Percentiles rank a stretch among this genome's conserved stretches.
phyloP scores from a whole-genome alignment of 2,329 filamentous ascomycete genomes.

The Orbilia quercus region DNA sequence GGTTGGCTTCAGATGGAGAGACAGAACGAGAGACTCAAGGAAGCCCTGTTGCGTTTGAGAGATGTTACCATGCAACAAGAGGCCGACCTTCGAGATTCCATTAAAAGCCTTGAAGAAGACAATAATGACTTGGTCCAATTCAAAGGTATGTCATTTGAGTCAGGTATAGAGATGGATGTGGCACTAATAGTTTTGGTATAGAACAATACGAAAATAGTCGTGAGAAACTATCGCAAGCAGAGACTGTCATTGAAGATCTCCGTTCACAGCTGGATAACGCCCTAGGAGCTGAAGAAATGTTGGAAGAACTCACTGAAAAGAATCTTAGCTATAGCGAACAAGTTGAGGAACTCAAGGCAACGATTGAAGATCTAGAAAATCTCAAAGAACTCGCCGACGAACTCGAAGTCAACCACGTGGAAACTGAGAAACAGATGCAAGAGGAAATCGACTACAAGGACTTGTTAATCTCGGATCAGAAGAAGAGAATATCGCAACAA shows the following conservation, averaged over 20 bases:
- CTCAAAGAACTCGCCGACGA: conserved; percentile 94
- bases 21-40: conserved; percentile 85
- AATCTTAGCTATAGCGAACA: conserved; percentile 85
- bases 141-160: conserved; percentile 64
- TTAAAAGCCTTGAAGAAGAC: conserved; percentile 78
- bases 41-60: conserved; percentile 83
- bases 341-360: conserved; percentile 81
- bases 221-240: conserved; percentile 77
- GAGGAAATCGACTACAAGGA: conserved; percentile 93
- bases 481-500: conserved; percentile 77
- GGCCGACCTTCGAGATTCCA: conserved; percentile 78
- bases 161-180: not conserved
- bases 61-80: conserved; percentile 90
- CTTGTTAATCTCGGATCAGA: conserved; percentile 82
- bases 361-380: conserved; percentile 87
- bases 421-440: conserved; percentile 93
- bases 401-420: conserved; percentile 89
- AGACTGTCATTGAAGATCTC: conserved; percentile 83
- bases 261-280: conserved; percentile 91
- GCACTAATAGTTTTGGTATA: not conserved
- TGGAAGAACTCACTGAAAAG: conserved; percentile 88
- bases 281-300: conserved; percentile 89
- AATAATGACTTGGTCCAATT: conserved; percentile 74
- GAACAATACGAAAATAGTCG: conserved; percentile 76
- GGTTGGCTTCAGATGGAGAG: conserved; percentile 93